These are phyloP conservation scores for Nicotiana sylvestris DNA, from an alignment of 257 asterid species.

Conservation along the genomic window DNA sequence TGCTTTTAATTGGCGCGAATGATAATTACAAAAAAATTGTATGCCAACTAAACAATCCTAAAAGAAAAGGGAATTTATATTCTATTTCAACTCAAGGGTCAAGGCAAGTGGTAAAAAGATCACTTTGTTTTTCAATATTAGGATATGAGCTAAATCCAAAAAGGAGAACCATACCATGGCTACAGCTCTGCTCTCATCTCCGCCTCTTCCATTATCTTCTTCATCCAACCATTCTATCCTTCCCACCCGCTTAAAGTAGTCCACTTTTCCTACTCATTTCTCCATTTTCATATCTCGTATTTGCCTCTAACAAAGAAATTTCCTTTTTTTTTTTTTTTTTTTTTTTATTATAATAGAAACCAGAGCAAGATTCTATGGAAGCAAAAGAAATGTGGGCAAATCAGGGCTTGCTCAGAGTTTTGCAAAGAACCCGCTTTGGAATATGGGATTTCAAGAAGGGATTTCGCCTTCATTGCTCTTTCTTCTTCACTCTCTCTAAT, in stretches of 20 bases:
- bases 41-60: too few species aligned
- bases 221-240: background rate
- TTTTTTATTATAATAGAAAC: background rate
- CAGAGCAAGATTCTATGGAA: slow-evolving; percentile 9
- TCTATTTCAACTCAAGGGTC: background rate
- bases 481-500: slow-evolving; percentile 52
- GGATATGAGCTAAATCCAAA: slow-evolving; percentile 9
- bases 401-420: slow-evolving; percentile 24
- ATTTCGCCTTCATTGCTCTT: slow-evolving; percentile 46
- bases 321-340: background rate
- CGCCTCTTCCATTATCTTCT: slow-evolving; percentile 12
- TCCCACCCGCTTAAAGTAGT: background rate
- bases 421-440: slow-evolving; percentile 29
- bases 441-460: slow-evolving; percentile 50
- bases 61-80: too few species aligned
- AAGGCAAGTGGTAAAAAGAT: background rate
- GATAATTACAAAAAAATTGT: too few species aligned
- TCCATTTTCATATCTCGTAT: background rate
- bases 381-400: slow-evolving; percentile 18
- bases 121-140: background rate
- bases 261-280: background rate
- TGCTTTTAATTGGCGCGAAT: too few species aligned
- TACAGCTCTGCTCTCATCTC: slow-evolving; percentile 11
- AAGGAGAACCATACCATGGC: slow-evolving; percentile 7
- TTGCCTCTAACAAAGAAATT: background rate